phyloP scores from a whole-genome alignment of 257 asterid genomes.

The Orobanche coerulescens region DNA sequence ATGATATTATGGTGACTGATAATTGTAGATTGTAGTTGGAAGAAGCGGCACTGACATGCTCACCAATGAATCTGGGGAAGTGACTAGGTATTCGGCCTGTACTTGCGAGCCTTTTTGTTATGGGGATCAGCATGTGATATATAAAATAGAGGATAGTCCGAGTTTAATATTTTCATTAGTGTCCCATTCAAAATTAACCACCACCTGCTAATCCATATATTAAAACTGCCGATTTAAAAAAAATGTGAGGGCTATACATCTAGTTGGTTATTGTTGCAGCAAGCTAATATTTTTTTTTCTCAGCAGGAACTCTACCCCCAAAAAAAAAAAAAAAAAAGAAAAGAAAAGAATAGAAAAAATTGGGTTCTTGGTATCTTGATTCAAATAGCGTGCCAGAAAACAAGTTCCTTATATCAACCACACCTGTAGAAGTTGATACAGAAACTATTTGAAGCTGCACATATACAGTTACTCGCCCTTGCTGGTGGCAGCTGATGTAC shows the following conservation, averaged over 20 bases:
- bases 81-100: conserved; percentile 56
- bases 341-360: too few relatives aligned
- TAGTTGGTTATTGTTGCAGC: neutral
- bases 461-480: neutral
- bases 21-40: conserved; percentile 88
- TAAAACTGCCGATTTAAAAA: conserved; percentile 11
- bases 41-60: conserved; percentile 87
- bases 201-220: neutral
- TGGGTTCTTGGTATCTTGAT: neutral
- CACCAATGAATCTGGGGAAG: conserved; percentile 96
- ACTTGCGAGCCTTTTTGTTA: conserved; percentile 4
- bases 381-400: neutral
- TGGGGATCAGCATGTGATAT: neutral
- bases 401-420: conserved; percentile 5
- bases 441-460: neutral
- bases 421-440: neutral
- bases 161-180: neutral
- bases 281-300: neutral
- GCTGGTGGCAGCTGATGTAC: conserved; percentile 3
- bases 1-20: conserved; percentile 13
- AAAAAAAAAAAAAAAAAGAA: too few relatives aligned
- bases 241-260: neutral
- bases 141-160: neutral
- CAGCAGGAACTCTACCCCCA: too few relatives aligned
- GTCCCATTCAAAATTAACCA: neutral